phyloP scores from a whole-genome alignment of 2,329 filamentous ascomycete genomes.

The Venturia pyrina region DNA sequence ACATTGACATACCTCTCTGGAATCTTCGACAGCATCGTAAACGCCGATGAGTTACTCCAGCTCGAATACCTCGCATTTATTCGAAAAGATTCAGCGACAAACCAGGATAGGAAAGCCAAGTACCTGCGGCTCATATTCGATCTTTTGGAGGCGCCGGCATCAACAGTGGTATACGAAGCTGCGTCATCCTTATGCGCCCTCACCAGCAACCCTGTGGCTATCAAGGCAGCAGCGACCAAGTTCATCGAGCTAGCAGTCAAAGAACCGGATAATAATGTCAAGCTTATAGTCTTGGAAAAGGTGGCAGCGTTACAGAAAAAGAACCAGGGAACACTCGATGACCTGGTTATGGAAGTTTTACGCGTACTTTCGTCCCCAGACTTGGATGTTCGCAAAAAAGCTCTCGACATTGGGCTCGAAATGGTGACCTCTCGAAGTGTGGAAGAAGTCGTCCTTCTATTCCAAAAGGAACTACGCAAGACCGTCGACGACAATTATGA shows the following conservation, averaged over 20 bases:
- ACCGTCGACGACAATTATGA: slow-evolving; percentile 57
- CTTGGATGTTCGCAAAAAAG: slow-evolving; percentile 89
- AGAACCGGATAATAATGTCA: slow-evolving; percentile 98
- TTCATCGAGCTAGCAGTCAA: slow-evolving; percentile 97
- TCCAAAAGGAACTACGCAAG: slow-evolving; percentile 97
- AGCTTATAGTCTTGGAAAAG: slow-evolving; percentile 91
- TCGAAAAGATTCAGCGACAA: slow-evolving; percentile 90
- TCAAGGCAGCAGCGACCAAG: slow-evolving; percentile 91
- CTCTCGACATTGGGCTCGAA: slow-evolving; percentile 78
- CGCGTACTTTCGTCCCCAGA: slow-evolving; percentile 91
- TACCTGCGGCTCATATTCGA: slow-evolving; percentile 96
- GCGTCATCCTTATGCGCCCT: slow-evolving; percentile 89
- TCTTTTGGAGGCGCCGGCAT: slow-evolving; percentile 81
- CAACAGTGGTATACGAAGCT: slow-evolving; percentile 94
- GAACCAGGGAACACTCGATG: slow-evolving; percentile 85
- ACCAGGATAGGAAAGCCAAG: slow-evolving; percentile 86
- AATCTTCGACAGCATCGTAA: slow-evolving; percentile 87
- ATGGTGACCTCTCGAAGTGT: slow-evolving; percentile 99
- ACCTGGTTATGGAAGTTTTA: slow-evolving; percentile 93
- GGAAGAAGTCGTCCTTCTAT: slow-evolving; percentile 86
- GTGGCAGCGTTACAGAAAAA: slow-evolving; percentile 80
- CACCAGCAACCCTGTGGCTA: slow-evolving; percentile 92
- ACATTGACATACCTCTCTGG: slow-evolving; percentile 78
- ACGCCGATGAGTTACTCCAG: slow-evolving; percentile 87
- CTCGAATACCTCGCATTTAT: slow-evolving; percentile 95